Evolutionary conservation across 768 basidiomycete genomes (phyloP).

Genomic region (Pleurotus platypus): DNA sequence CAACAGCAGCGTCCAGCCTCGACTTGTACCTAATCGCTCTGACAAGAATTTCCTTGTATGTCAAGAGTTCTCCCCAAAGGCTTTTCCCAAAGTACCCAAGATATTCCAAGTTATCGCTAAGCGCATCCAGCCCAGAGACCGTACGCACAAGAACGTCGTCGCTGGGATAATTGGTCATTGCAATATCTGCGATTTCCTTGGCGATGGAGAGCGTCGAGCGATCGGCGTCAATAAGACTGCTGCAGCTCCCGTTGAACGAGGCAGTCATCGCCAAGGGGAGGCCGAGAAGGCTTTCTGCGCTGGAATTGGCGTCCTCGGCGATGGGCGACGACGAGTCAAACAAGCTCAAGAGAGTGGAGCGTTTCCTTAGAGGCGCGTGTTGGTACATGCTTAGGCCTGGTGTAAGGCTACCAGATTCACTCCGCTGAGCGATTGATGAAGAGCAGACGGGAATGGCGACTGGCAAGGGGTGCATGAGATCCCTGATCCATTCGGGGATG

Average conservation of each 20-base stretch:
- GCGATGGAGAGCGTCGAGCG: conserved; percentile 20
- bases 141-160: conserved; percentile 21
- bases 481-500: conserved; percentile 35
- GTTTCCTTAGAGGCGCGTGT: background rate
- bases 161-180: conserved; percentile 8
- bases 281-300: conserved; percentile 9
- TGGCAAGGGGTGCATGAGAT: conserved; percentile 31
- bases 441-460: background rate
- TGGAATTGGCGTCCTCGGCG: conserved; percentile 9
- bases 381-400: background rate
- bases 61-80: conserved; percentile 30
- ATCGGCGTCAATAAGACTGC: conserved; percentile 3
- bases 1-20: conserved; percentile 6
- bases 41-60: conserved; percentile 20
- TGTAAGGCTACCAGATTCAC: background rate
- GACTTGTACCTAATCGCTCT: conserved; percentile 18
- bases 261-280: conserved; percentile 7
- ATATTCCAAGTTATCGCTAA: conserved; percentile 29
- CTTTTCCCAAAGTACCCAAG: conserved; percentile 28
- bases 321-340: background rate
- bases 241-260: conserved; percentile 7
- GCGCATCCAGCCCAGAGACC: conserved; percentile 21
- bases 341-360: background rate
- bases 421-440: background rate
- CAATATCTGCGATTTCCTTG: conserved; percentile 23